Evolutionary conservation across 345 rosid species (phyloP), one percentile per base, ranked within the genome.

Genomic region (Syzygium grande): DNA sequence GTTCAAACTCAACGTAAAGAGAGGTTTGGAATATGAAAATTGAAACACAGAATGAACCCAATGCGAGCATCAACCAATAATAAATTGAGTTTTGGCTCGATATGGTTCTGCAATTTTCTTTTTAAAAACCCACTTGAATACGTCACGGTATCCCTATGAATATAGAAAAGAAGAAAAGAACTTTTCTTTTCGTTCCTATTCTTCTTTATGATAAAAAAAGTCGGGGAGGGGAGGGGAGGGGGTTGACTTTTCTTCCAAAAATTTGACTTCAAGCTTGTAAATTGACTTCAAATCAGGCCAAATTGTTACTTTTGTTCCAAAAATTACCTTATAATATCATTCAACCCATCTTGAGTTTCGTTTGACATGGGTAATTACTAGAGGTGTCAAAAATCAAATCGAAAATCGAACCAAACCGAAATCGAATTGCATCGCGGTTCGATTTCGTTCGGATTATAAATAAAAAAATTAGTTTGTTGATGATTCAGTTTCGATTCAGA

Each of bases 1-100:
- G 58, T 54, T 54, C 58, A 54, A 54, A 54, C 4, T 54, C 63
- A 23, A 23, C 3, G n/a, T 1, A 9, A 56, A 56, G 13, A n/a
- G n/a, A n/a, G n/a, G n/a, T n/a, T n/a, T n/a, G n/a, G n/a, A n/a
- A n/a, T n/a, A n/a, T n/a, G n/a, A n/a, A n/a, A n/a, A n/a, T n/a
- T n/a, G n/a, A n/a, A n/a, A n/a, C n/a, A n/a, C n/a, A n/a, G n/a
- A 23, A 10, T 23, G 6, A 58, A 58, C 63, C 14, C 10, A 0
- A 58, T 58, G 63, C 3, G 63, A 58, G 46, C 63, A 10, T 9
- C 23, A 56, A 56, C 3, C 63, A 10, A 2, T 56, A 56, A 25
- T 22, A 4, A 56, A 23, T 56, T 56, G 63, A 56, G 63, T 56
- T 56, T 23, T 0, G 11, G 14, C 23, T 56, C n/a, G 4, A 0